Base-by-base conservation (phyloP, 371 early-diverging fungal species). In the Rhizopus sp. region DNA sequence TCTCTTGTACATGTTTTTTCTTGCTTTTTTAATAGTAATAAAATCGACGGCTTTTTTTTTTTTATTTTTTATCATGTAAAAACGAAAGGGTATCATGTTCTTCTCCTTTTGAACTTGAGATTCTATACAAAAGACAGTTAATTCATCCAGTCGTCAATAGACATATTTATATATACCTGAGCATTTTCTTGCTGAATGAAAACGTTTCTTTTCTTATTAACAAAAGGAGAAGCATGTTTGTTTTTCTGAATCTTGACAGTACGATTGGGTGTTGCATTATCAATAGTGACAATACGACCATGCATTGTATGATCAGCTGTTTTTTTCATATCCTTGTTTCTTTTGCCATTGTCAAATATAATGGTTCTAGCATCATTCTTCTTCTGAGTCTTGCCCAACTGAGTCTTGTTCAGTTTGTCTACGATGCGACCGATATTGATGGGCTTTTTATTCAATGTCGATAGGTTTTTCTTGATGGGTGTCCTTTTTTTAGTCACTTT, bases 231-330 rank as follows among this genome's bases (percentile, higher is more conserved):
- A 23, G 23, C 23, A 23, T 23, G 23, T 23, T 23, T 23, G 23
- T 23, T 23, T 23, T 23, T 23, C 23, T 23, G 23, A 9, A n/a
- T 37, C 47, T 47, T 31, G 0, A 7, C 17, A 13, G 4, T 12
- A 32, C 6, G n/a, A 5, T 15, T 53, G 23, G 53, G 42, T 29
- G 9, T n/a, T 40, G 52, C 8, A 8, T 10, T 35, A 1, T 46
- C 51, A 52, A 52, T 59, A 10, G 59, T 59, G 7, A 59, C 23
- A 9, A 50, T 15, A 45, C 59, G 52, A 10, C 47, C 59, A 23
- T 34, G 50, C 16, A 38, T 52, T 15, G 35, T 31, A 15, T 29
- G 12, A 29, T 34, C 29, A n/a, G 37, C 46, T 56, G 37, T 50
- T 46, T 4, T 42, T 52, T 17, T 53, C 23, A 1, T 23, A 2